Conservation (phyloP, 768 basidiomycete species). For the Tylopilus subfusipes region DNA sequence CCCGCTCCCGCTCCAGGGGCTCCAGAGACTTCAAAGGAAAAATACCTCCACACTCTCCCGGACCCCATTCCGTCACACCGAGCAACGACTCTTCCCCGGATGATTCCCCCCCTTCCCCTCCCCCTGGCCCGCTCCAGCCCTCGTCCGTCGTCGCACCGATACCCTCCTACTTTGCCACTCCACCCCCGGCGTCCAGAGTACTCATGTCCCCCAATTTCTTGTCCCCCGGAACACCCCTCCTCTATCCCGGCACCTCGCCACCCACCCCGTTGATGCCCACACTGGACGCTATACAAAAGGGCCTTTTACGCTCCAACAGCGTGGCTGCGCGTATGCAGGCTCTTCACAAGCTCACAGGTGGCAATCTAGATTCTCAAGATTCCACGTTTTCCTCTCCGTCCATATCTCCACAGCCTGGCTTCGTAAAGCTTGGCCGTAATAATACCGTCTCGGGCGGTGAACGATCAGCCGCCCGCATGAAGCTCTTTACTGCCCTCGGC, state of each 20-base stretch:
- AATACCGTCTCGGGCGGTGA: constrained; percentile 84
- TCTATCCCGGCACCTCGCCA: constrained; percentile 64
- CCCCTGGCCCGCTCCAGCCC: constrained; percentile 23
- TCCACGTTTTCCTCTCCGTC: constrained; percentile 48
- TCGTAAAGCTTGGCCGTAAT: constrained; percentile 54
- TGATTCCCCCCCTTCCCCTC: constrained; percentile 36
- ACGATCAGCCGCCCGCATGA: constrained; percentile 65
- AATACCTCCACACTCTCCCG: constrained; percentile 46
- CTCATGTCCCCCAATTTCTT: constrained; percentile 46
- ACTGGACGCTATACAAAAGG: constrained; percentile 72
- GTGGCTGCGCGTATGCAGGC: constrained; percentile 78
- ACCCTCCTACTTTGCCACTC: constrained; percentile 50
- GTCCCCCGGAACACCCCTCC: constrained; percentile 51
- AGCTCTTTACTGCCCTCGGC: constrained; percentile 62
- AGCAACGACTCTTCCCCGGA: constrained; percentile 74
- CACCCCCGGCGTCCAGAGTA: constrained; percentile 38
- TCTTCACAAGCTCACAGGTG: constrained; percentile 80
- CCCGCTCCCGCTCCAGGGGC: constrained; percentile 55
- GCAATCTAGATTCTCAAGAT: constrained; percentile 57
- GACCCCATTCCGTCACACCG: constrained; percentile 41
- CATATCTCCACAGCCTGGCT: constrained; percentile 46
- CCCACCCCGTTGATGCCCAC: constrained; percentile 65
- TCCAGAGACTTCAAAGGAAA: constrained; percentile 74
- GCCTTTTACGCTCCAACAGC: constrained; percentile 87
- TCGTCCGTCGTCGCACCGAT: constrained; percentile 46